Base-by-base conservation (phyloP, 805 yeast species). In the Hanseniaspora nectarophila region DNA sequence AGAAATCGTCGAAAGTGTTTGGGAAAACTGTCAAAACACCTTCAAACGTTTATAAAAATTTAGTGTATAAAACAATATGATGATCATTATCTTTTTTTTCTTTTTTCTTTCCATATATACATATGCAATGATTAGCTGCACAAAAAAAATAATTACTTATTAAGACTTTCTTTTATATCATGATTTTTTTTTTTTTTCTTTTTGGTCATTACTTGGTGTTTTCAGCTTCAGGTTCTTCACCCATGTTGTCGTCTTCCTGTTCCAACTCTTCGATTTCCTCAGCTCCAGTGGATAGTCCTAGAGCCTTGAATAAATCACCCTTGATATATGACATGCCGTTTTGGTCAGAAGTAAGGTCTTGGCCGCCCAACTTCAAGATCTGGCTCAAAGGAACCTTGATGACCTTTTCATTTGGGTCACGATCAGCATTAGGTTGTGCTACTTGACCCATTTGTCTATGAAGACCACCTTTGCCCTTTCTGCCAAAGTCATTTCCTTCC, bases 271-370 rank as follows among this genome's bases (percentile, higher is more conserved):
- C 66, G 18, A 60, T 63, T 20, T 61, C 66, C 20, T 64, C 68
- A 26, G 61, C 68, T 28, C 67, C 67, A 8, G 61, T 73, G 16
- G 53, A 13, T 35, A 43, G 39, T 9, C 54, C 81, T 60, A 81
- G 68, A 59, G 80, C 74, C n/a, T 81, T 77, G 23, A 83, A 75
- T 10, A 81, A 73, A 34, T 81, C 69, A 7, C 80, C 78, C 60
- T 80, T 82, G 57, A 80, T 71, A 62, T 79, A 80, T 49, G 80
- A 76, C 34, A 78, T 78, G 34, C 81, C 81, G 61, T 77, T 77
- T 56, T 76, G 77, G 53, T 77, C 76, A 45, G 79, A 45, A 13
- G 54, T 52, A 15, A 52, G 42, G 13, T 49, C 43, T n/a, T 47
- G 45, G 12, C 54, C 51, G 10, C 49, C 49, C 10, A 45, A 34